Evolutionary conservation across 768 basidiomycete genomes (phyloP).

Genomic region (Bullera alba): DNA sequence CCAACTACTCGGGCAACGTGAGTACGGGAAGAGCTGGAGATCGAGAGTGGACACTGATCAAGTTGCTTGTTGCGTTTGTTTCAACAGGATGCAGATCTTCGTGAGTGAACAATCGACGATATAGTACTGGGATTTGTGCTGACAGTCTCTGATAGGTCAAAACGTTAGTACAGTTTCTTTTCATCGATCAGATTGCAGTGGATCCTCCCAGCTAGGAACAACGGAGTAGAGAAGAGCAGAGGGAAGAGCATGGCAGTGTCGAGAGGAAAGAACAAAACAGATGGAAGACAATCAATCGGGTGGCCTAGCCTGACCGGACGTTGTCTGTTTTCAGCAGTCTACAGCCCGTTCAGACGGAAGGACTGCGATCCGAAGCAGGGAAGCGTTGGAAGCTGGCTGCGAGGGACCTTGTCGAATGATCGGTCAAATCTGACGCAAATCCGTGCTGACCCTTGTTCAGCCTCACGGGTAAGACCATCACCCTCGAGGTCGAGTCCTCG

Average conservation of each 20-base stretch:
- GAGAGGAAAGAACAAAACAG: constrained; percentile 1
- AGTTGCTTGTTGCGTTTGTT: not conserved
- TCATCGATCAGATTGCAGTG: not conserved
- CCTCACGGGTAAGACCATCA: constrained; percentile 70
- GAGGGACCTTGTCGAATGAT: not conserved
- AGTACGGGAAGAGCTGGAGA: not conserved
- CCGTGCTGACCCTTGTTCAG: constrained; percentile 11
- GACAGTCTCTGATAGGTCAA: constrained; percentile 21
- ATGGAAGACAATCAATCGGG: not conserved
- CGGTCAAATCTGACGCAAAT: not conserved
- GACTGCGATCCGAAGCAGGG: no score
- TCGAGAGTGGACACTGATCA: not conserved
- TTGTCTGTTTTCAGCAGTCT: no score
- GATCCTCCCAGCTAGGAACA: not conserved
- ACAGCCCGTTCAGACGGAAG: no score
- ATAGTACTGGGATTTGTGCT: not conserved
- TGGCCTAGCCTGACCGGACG: no score
- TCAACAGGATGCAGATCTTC: constrained; percentile 39
- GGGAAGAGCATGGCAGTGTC: not conserved
- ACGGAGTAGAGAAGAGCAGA: not conserved
- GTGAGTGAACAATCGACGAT: constrained; percentile 9
- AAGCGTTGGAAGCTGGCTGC: not conserved
- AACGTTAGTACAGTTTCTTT: constrained; percentile 20
- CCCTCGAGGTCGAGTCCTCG: constrained; percentile 52
- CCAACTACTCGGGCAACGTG: constrained; percentile 3